Percentiles rank a stretch among this genome's conserved stretches.
Evolutionary conservation across 768 basidiomycete genomes (phyloP).

Genomic region (Pulveroboletus ravenelii): DNA sequence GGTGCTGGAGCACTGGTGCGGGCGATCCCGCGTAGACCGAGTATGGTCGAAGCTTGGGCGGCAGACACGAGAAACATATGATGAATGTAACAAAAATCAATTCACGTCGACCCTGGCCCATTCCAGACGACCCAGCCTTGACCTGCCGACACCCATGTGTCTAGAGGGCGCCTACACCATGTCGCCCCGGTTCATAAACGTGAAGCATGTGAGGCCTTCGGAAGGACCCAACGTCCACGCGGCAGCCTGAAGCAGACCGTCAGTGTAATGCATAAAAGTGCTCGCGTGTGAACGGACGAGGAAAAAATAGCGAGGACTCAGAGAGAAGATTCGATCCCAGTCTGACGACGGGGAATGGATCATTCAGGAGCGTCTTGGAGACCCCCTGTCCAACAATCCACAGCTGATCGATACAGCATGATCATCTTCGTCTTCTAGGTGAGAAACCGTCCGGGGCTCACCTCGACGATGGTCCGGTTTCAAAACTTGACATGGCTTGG

Average conservation of each 20-base stretch:
- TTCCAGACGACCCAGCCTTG: neutral
- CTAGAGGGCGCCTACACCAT: neutral
- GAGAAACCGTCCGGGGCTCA: conserved; percentile 5
- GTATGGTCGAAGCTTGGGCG: neutral
- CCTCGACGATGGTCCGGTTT: neutral
- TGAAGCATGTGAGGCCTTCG: neutral
- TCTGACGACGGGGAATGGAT: conserved; percentile 14
- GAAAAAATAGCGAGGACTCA: conserved; percentile 13
- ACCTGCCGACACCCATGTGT: neutral
- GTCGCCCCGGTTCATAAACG: neutral
- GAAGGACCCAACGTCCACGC: neutral
- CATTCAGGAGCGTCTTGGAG: conserved; percentile 26
- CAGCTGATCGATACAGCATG: conserved; percentile 18
- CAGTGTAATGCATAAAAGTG: conserved; percentile 4
- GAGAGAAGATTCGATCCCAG: conserved; percentile 32
- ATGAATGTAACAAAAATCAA: neutral
- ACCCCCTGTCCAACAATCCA: conserved; percentile 23
- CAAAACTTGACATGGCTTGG: neutral
- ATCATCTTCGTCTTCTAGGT: conserved; percentile 15
- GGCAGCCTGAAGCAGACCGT: conserved; percentile 5
- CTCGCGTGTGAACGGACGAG: neutral
- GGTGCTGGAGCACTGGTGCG: neutral
- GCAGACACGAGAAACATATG: neutral
- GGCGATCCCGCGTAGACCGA: neutral
- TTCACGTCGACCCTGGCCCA: neutral